Conservation (phyloP, 2,329 filamentous ascomycete genomes). For the Metarhizium anisopliae region DNA sequence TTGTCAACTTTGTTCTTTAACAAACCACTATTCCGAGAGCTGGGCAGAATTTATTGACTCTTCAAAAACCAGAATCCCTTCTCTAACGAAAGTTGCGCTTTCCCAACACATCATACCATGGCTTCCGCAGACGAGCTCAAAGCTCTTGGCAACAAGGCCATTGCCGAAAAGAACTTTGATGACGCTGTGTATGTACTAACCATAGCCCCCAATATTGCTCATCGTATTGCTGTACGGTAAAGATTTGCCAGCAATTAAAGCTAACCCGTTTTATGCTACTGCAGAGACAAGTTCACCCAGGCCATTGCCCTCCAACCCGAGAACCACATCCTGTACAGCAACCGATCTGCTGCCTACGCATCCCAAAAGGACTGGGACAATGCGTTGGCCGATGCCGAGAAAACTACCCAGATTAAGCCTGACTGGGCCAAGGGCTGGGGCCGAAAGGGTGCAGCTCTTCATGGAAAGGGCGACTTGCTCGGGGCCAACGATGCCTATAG, state of each 20-base stretch:
- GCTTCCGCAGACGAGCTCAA: constrained; percentile 72
- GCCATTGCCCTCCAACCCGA: constrained; percentile 79
- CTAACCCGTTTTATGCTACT: background rate
- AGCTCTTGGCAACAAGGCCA: constrained; percentile 97
- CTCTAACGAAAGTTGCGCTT: background rate
- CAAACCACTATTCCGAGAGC: background rate
- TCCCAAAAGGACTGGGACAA: constrained; percentile 83
- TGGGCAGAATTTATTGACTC: background rate
- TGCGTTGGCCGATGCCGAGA: constrained; percentile 82
- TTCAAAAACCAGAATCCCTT: background rate
- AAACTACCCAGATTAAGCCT: constrained; percentile 89
- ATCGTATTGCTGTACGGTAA: background rate
- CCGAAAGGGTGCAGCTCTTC: constrained; percentile 83
- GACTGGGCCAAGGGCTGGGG: constrained; percentile 98
- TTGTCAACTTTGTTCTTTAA: background rate
- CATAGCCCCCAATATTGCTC: background rate
- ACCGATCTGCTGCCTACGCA: constrained; percentile 80
- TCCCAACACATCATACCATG: constrained; percentile 27
- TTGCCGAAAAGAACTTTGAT: constrained; percentile 92
- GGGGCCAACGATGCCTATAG: constrained; percentile 86
- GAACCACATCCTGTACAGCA: constrained; percentile 98
- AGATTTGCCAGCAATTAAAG: background rate
- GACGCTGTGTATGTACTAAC: constrained; percentile 72
- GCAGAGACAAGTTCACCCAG: constrained; percentile 85
- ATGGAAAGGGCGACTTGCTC: constrained; percentile 78